Conservation (phyloP, 257 asterid genomes). For the Pogostemon cablin region DNA sequence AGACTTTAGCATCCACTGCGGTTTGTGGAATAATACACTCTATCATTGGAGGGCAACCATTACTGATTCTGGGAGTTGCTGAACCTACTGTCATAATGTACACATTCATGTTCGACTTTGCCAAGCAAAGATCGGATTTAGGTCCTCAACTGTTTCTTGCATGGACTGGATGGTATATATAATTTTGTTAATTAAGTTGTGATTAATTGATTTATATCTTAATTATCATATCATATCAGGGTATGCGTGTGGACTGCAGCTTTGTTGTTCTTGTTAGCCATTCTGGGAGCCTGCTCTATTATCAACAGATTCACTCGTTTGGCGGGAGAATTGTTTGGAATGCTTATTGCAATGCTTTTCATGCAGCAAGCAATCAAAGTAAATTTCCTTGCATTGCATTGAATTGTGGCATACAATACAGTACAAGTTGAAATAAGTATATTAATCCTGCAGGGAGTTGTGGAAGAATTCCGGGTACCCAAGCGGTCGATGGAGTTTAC, state of each 20-base stretch:
- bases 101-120: conserved; percentile 93
- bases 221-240: conserved; percentile 48
- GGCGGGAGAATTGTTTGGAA: conserved; percentile 91
- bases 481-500: conserved; percentile 46
- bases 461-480: conserved; percentile 87
- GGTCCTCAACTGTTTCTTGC: conserved; percentile 85
- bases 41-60: conserved; percentile 92
- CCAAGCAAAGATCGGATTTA: conserved; percentile 70
- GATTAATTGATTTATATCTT: not conserved
- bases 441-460: conserved; percentile 57
- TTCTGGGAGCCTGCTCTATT: conserved; percentile 91
- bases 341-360: conserved; percentile 96
- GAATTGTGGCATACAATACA: too few relatives aligned
- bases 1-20: conserved; percentile 88
- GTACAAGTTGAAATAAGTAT: too few relatives aligned
- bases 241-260: conserved; percentile 97
- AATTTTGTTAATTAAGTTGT: too few relatives aligned
- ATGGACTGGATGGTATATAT: conserved; percentile 70
- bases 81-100: conserved; percentile 98
- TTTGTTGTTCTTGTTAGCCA: conserved; percentile 72
- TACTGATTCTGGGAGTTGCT: conserved; percentile 88
- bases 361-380: conserved; percentile 87
- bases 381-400: too few relatives aligned
- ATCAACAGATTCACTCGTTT: conserved; percentile 93
- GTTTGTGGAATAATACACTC: conserved; percentile 90